Evolutionary conservation across 108 stramenopile species (phyloP), one percentile per base, ranked within the genome.

Genomic region (Skeletonema potamos): DNA sequence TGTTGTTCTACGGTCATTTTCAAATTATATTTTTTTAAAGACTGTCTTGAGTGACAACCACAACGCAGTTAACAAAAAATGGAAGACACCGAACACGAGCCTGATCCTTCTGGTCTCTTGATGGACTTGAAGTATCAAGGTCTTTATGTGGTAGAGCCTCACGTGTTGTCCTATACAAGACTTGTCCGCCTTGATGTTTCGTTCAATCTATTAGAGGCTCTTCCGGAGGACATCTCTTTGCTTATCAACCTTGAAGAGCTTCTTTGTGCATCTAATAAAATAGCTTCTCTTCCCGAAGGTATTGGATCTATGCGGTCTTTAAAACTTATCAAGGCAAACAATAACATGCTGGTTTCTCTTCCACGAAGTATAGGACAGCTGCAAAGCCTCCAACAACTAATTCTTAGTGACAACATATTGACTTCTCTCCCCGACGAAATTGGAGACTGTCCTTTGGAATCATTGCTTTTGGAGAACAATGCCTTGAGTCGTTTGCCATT

Each of bases 391-490:
- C 41, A 79, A 32, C 18, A 44, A 3, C 54, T 79, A 6, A 67
- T 62, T 37, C 51, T 72, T 2, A 62, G 70, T 13, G 66, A 79
- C 20, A 72, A 79, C 61, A 37, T 60, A 3, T 27, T 79, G 29
- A 72, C 64, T 11, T 66, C 77, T n/a, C 48, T 79, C 17, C 77
- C 66, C 6, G 54, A 72, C 32, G 77, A 79, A 9, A 64, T 79
- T 43, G 65, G 56, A 0, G 48, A 46, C 8, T 79, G 77, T 15
- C 32, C 37, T 46, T 54, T 79, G 17, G 48, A 55, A 33, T 17
- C 37, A 30, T 44, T 79, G 13, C 66, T 67, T 7, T 54, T 72
- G 27, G 64, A 79, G 58, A 79, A 79, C 48, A 79, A 79, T 44
- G 58, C 66, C 66, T 62, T 79, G 46, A 36, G 54, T 36, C 70